phyloP scores from a whole-genome alignment of 2,329 filamentous ascomycete genomes.

The Sporothrix protearum region DNA sequence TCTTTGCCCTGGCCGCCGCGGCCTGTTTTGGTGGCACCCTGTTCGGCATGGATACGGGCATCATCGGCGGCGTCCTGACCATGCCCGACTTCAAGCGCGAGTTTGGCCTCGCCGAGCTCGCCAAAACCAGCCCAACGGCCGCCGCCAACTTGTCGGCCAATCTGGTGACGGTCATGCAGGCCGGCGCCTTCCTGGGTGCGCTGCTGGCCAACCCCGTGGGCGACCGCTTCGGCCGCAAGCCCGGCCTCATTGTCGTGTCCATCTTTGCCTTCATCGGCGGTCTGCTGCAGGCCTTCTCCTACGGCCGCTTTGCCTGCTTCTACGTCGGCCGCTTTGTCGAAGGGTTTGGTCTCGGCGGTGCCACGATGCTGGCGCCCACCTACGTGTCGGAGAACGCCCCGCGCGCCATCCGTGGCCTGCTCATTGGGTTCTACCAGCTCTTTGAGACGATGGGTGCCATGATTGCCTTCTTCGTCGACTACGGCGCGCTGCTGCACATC shows the following conservation, averaged over 20 bases:
- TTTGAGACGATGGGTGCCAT: constrained; percentile 53
- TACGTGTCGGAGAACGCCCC: constrained; percentile 61
- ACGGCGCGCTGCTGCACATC: constrained; percentile 46
- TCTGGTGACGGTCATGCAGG: constrained; percentile 32
- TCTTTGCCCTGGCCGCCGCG: constrained; percentile 60
- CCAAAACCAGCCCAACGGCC: constrained; percentile 6
- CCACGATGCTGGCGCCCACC: constrained; percentile 56
- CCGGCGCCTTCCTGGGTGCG: constrained; percentile 31
- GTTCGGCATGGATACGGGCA: constrained; percentile 33
- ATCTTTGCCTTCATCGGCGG: constrained; percentile 35
- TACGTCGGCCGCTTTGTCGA: constrained; percentile 46
- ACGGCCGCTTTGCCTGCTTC: constrained; percentile 34
- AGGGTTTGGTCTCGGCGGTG: constrained; percentile 50
- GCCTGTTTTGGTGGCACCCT: constrained; percentile 32
- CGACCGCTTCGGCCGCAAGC: constrained; percentile 36
- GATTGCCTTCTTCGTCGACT: constrained; percentile 54
- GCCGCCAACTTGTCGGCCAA: constrained; percentile 31
- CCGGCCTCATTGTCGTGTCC: constrained; percentile 33
- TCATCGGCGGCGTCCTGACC: constrained; percentile 33
- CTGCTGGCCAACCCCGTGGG: constrained; percentile 32
- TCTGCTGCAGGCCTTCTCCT: constrained; percentile 35
- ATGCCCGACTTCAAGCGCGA: constrained; percentile 38
- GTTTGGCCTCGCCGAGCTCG: constrained; percentile 47
- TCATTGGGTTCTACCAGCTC: constrained; percentile 59
- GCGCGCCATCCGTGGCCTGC: constrained; percentile 55